phyloP scores from a whole-genome alignment of 2,329 filamentous ascomycete genomes.

The Fusarium haematococcum region DNA sequence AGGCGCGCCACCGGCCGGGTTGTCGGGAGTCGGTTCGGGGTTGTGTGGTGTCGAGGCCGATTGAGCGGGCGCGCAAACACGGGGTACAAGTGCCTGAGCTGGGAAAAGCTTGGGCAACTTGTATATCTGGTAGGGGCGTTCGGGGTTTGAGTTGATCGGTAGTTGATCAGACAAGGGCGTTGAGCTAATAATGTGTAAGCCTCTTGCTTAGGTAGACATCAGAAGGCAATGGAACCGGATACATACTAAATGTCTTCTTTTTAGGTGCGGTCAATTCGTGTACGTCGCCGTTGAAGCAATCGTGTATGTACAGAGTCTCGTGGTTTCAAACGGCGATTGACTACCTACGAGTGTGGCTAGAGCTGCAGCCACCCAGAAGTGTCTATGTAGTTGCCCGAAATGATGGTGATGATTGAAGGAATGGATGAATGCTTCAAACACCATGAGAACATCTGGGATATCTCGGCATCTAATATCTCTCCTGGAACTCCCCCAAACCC shows the following conservation, averaged over 20 bases:
- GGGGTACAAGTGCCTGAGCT: background rate
- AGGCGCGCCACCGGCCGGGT: background rate
- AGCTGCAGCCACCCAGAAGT: background rate
- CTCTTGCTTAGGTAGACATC: background rate
- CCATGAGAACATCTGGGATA: background rate
- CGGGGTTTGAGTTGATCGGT: background rate
- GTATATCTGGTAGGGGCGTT: background rate
- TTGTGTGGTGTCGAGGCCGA: constrained; percentile 7
- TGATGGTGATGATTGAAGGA: background rate
- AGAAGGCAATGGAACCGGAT: background rate
- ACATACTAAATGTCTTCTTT: background rate
- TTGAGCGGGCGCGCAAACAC: background rate
- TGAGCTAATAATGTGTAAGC: background rate
- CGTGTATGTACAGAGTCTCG: background rate
- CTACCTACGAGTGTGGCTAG: constrained; percentile 9
- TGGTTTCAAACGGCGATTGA: background rate
- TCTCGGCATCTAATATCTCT: background rate
- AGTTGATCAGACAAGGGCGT: background rate
- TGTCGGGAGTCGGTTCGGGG: constrained; percentile 12
- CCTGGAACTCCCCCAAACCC: background rate
- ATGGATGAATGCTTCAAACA: background rate
- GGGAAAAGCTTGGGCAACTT: background rate
- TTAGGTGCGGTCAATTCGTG: background rate
- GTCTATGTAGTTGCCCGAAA: background rate
- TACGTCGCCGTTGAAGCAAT: background rate